Evolutionary conservation across 768 basidiomycete species (phyloP).

Genomic region (Termitomyces sp.): DNA sequence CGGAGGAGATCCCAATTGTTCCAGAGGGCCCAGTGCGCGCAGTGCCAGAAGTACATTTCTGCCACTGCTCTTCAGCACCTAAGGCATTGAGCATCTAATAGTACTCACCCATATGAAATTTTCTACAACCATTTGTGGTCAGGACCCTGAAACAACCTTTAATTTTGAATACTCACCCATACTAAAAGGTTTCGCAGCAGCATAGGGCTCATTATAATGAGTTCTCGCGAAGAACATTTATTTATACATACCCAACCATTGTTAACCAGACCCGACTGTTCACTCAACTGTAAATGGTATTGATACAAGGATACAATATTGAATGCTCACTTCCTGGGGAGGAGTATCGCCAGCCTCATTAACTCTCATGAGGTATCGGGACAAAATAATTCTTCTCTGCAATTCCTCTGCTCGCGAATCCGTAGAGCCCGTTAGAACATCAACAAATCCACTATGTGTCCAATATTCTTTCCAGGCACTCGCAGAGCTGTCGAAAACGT

Average conservation of each 20-base stretch:
- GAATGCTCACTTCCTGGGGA: slow-evolving; percentile 48
- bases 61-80: not conserved
- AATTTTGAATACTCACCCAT: slow-evolving; percentile 26
- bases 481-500: slow-evolving; percentile 31
- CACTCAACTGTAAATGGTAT: not conserved
- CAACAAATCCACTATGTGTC: slow-evolving; percentile 47
- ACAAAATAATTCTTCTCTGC: slow-evolving; percentile 53
- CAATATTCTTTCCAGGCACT: slow-evolving; percentile 45
- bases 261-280: slow-evolving; percentile 51
- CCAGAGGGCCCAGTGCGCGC: slow-evolving; percentile 58
- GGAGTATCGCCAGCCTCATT: slow-evolving; percentile 56
- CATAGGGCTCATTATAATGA: not conserved
- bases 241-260: slow-evolving; percentile 47
- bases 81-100: slow-evolving; percentile 6
- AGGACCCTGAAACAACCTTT: not conserved
- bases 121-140: slow-evolving; percentile 28
- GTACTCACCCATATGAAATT: slow-evolving; percentile 56
- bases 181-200: slow-evolving; percentile 18
- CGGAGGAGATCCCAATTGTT: slow-evolving; percentile 55
- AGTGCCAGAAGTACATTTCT: slow-evolving; percentile 60
- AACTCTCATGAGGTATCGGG: slow-evolving; percentile 53
- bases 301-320: not conserved
- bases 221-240: not conserved
- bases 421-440: slow-evolving; percentile 44
- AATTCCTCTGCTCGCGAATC: slow-evolving; percentile 50